Percentiles rank a stretch among this genome's conserved stretches.
phyloP scores from a whole-genome alignment of 2,329 filamentous ascomycete species.

The Penicillium brevicompactum region DNA sequence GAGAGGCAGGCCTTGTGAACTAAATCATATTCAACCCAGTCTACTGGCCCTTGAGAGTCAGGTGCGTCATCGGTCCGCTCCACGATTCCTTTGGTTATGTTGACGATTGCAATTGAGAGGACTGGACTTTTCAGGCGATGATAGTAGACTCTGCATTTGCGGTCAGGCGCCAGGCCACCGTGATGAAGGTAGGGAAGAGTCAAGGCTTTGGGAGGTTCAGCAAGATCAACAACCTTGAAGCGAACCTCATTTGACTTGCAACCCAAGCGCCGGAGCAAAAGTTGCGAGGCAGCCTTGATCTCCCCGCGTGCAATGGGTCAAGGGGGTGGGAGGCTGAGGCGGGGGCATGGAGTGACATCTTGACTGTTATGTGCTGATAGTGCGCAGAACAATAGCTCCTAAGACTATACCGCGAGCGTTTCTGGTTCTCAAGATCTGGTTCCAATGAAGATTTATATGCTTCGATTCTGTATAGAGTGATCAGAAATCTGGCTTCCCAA shows the following conservation, averaged over 20 bases:
- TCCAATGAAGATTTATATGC: not conserved
- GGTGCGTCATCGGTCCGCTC: not conserved
- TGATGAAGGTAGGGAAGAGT: conserved; percentile 1
- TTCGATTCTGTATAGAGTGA: too few relatives aligned
- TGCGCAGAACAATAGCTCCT: not conserved
- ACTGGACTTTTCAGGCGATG: not conserved
- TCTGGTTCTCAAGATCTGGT: not conserved
- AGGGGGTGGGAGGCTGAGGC: not conserved
- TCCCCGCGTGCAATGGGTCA: not conserved
- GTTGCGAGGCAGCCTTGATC: not conserved
- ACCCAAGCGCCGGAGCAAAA: not conserved
- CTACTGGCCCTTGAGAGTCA: not conserved
- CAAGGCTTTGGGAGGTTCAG: not conserved
- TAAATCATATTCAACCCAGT: not conserved
- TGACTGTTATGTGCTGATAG: not conserved
- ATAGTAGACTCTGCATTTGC: not conserved
- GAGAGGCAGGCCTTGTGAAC: not conserved
- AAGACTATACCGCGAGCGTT: not conserved
- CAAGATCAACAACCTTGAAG: not conserved
- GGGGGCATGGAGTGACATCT: not conserved
- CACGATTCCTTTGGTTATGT: not conserved
- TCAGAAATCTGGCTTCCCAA: too few relatives aligned
- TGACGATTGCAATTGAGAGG: not conserved
- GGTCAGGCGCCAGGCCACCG: not conserved
- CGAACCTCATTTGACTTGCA: not conserved